phyloP scores from a whole-genome alignment of 2,329 filamentous ascomycete genomes.

The Harringtonia lauricola region DNA sequence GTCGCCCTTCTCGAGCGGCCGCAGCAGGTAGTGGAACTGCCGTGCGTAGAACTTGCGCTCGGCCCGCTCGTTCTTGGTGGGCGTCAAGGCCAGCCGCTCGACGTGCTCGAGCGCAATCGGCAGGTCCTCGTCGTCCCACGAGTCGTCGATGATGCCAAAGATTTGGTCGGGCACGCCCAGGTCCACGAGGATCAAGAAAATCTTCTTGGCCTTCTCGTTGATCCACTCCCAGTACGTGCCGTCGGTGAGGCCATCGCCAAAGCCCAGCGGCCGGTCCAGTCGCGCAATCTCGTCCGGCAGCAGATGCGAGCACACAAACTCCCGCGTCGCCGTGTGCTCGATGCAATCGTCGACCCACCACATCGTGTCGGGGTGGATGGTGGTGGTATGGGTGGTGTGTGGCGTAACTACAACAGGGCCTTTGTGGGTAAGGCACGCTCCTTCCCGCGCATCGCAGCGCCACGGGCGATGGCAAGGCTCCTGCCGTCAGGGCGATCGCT shows the following conservation, averaged over 20 bases:
- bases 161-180: slow-evolving; percentile 62
- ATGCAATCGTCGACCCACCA: slow-evolving; percentile 68
- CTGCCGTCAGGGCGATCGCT: no score
- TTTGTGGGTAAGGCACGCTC: background rate
- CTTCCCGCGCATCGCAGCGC: no score
- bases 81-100: slow-evolving; percentile 48
- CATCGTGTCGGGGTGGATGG: slow-evolving; percentile 4
- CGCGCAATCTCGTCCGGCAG: slow-evolving; percentile 50
- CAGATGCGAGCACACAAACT: slow-evolving; percentile 56
- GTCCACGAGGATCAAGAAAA: slow-evolving; percentile 63
- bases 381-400: background rate
- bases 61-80: slow-evolving; percentile 47
- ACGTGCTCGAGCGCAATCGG: slow-evolving; percentile 58
- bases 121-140: slow-evolving; percentile 67
- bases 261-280: slow-evolving; percentile 51
- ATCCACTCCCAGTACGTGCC: slow-evolving; percentile 75
- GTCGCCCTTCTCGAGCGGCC: slow-evolving; percentile 46
- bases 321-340: slow-evolving; percentile 55
- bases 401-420: no score
- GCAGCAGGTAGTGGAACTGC: slow-evolving; percentile 62
- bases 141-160: slow-evolving; percentile 63
- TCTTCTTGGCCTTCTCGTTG: slow-evolving; percentile 51
- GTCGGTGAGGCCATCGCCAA: slow-evolving; percentile 58
- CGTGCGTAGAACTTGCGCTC: slow-evolving; percentile 58
- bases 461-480: no score